A percentile compares a stretch with the other conserved stretches of the same genome.
Evolutionary conservation across 768 basidiomycete species (phyloP).

Genomic region (Kockovaella imperatae): DNA sequence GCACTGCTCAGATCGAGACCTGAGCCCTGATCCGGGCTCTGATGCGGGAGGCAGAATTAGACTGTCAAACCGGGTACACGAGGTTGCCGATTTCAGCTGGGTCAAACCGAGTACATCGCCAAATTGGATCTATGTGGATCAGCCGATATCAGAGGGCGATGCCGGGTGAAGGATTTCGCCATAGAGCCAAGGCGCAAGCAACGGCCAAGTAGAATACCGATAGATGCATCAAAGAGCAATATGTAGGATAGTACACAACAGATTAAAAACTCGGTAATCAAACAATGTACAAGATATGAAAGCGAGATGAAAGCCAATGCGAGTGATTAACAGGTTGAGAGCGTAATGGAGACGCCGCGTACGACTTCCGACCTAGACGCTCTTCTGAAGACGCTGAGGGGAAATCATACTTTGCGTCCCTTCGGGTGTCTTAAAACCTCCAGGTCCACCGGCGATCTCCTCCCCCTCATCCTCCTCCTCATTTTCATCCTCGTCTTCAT

Average conservation of each 20-base stretch:
- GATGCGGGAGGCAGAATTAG: no score
- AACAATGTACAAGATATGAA: no score
- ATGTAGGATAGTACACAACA: no score
- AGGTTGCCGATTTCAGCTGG: conserved; percentile 64
- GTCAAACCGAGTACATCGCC: conserved; percentile 68
- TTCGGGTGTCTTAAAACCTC: conserved; percentile 5
- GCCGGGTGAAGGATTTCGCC: neutral
- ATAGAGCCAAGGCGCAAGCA: neutral
- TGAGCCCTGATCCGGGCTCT: no score
- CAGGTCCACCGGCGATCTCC: conserved; percentile 15
- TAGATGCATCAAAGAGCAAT: no score
- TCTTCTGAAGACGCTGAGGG: conserved; percentile 14
- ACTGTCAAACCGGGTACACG: conserved; percentile 58
- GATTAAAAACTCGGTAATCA: no score
- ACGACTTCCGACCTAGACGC: no score
- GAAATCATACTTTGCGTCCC: neutral
- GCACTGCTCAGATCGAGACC: no score
- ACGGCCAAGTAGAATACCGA: neutral
- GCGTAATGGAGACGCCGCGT: no score
- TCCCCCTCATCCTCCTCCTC: conserved; percentile 61
- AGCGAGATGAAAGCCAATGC: no score
- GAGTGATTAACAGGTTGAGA: no score
- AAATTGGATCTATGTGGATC: conserved; percentile 52
- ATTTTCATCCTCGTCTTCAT: conserved; percentile 37
- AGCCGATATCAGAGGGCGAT: neutral